phyloP scores from a whole-genome alignment of 2,329 filamentous ascomycete species.

The Diaporthe amygdali region DNA sequence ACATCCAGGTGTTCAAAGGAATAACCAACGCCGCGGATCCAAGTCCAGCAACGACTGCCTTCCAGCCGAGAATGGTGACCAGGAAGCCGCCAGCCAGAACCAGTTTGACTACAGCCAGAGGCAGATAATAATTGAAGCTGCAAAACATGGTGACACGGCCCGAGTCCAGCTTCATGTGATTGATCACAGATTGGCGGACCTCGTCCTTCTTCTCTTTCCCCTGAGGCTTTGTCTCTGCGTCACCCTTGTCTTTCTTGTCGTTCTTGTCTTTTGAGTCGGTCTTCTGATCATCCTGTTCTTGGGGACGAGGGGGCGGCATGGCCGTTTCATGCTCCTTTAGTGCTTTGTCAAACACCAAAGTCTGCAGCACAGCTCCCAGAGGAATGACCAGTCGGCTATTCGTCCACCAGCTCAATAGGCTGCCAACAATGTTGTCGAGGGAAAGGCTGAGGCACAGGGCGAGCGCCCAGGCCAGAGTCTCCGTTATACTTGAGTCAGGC shows the following conservation, averaged over 20 bases:
- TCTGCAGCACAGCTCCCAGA: slow-evolving; percentile 37
- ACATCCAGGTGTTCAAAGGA: slow-evolving; percentile 36
- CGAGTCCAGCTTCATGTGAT: slow-evolving; percentile 42
- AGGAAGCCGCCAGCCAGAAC: slow-evolving; percentile 37
- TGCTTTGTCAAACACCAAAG: slow-evolving; percentile 41
- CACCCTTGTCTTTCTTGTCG: slow-evolving; percentile 4
- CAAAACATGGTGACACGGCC: slow-evolving; percentile 31
- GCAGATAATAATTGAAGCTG: slow-evolving; percentile 35
- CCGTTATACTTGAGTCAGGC: slow-evolving; percentile 26
- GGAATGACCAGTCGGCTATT: slow-evolving; percentile 38
- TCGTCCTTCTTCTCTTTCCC: slow-evolving; percentile 30
- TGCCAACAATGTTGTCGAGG: slow-evolving; percentile 37
- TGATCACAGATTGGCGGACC: slow-evolving; percentile 40
- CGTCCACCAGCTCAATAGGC: slow-evolving; percentile 39
- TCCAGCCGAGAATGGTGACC: slow-evolving; percentile 38
- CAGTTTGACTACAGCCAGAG: slow-evolving; percentile 40
- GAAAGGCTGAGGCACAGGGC: slow-evolving; percentile 36
- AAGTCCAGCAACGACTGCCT: slow-evolving; percentile 37
- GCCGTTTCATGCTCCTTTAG: slow-evolving; percentile 40
- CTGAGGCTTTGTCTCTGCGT: slow-evolving; percentile 4
- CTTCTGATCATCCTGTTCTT: slow-evolving; percentile 26
- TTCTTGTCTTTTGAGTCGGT: slow-evolving; percentile 20
- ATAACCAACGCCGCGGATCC: slow-evolving; percentile 33
- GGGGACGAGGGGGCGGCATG: slow-evolving; percentile 23
- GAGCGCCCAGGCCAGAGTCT: slow-evolving; percentile 38